Evolutionary conservation across 306 rosid species (phyloP), one percentile per base, ranked within the genome.

Genomic region (Mimosa bimucronata): DNA sequence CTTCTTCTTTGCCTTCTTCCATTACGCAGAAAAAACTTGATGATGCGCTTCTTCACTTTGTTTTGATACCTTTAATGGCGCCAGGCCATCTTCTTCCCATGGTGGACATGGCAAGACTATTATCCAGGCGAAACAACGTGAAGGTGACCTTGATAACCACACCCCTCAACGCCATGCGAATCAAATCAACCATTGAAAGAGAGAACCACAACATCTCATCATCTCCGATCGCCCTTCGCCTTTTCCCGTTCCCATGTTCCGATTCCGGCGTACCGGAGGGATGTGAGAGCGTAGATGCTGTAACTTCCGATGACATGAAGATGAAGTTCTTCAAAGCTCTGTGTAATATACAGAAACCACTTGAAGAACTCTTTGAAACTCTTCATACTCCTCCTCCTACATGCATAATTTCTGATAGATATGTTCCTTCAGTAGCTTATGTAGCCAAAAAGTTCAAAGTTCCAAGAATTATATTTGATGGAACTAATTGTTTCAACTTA

Each of bases 141-240:
- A 68, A 77, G 23, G 94, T 88, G 1, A 93, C 88, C 21, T 41
- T 93, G 46, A 53, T 93, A 61, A 89, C 94, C 6, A 93, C 97
- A 64, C 91, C 94, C 26, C 82, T 71, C 48, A 91, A 93, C 46
- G 90, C 92, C 21, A 23, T 28, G 16, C 71, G 88, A 75, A 79
- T 90, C 68, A 58, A 55, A 83, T 31, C 26, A 6, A 52, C 48
- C 31, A 82, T 92, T 5, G 10, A 83, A 37, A 81, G 85, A 71
- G 92, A 89, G 5, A 60, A 15, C n/a, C 64, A 78, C 34, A 15
- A 16, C n/a, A 55, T 10, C 28, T 73, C 85, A 1, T 79, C 83
- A 0, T 83, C 81, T 12, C 75, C 52, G 0, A 82, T 93, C 76
- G 76, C 61, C 14, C 44, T 88, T 5, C 78, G 79, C 1, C 76